phyloP scores from a whole-genome alignment of 345 rosid genomes.

The Melastoma malabathricum region DNA sequence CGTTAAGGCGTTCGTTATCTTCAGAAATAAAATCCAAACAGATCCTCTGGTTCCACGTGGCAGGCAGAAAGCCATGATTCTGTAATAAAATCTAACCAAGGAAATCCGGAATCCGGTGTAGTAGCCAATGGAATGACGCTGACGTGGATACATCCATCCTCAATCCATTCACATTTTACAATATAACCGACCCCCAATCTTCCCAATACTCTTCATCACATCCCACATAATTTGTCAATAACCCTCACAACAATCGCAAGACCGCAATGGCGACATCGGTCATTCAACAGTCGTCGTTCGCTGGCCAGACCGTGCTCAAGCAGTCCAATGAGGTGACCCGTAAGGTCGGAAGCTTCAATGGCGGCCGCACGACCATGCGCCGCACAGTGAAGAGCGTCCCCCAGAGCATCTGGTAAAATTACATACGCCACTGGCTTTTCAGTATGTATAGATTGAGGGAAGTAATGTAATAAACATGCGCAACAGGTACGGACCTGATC shows the following conservation, averaged over 20 bases:
- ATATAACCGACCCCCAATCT: slow-evolving; percentile 6
- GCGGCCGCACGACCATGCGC: slow-evolving; percentile 67
- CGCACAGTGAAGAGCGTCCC: slow-evolving; percentile 74
- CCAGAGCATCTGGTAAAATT: slow-evolving; percentile 67
- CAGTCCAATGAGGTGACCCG: slow-evolving; percentile 59
- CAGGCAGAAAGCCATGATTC: not conserved
- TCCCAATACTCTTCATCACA: not conserved
- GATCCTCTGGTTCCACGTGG: slow-evolving; percentile 12
- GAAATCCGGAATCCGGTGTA: slow-evolving; percentile 8
- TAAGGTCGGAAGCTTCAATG: slow-evolving; percentile 46
- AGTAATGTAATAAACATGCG: not conserved
- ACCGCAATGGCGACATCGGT: slow-evolving; percentile 68
- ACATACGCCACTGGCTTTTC: not conserved
- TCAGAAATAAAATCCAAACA: not conserved
- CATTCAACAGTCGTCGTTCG: slow-evolving; percentile 69
- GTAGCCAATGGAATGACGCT: slow-evolving; percentile 10
- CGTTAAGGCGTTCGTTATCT: too few species aligned
- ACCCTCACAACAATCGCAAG: not conserved
- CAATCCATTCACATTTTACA: not conserved
- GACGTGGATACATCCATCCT: slow-evolving; percentile 16
- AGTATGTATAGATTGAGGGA: not conserved
- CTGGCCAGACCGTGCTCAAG: slow-evolving; percentile 62
- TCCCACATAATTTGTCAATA: not conserved
- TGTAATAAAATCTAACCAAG: slow-evolving; percentile 1
- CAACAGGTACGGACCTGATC: slow-evolving; percentile 93